Base-by-base conservation (phyloP, 108 stramenopile genomes). In the Cyclostephanos tholiformis region DNA sequence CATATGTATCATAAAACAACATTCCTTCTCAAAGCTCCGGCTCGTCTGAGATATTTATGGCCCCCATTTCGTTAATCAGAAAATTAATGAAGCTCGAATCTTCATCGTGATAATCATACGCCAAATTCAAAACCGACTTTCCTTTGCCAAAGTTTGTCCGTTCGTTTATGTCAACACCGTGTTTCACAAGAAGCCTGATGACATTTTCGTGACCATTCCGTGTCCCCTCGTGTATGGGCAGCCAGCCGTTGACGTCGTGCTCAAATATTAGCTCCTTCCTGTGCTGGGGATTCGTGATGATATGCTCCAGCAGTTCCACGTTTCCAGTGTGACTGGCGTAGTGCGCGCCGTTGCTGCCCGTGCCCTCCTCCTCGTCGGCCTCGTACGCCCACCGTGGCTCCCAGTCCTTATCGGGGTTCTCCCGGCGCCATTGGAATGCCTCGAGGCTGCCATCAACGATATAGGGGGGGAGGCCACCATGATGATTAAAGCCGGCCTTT, bases 381-480 rank as follows among this genome's bases (percentile, higher is more conserved):
- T 76, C 75, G 22, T 56, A 76, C 29, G 67, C 48, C 29, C 60
- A 63, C 13, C 69, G 43, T 12, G 79, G 62, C 53, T 73, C 60
- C 65, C 74, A 71, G 39, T 46, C 63, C 58, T 63, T 62, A 12
- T 62, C 55, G 27, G 44, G 64, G 26, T 72, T 50, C 38, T 64
- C 22, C 22, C 50, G 44, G 59, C 69, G 66, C 76, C 83, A 88
- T 11, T 60, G 41, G 8, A 38, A 29, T 29, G 75, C 87, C 65
- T 80, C 80, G 39, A 59, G 61, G 6, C 77, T 79, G 1, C 87
- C 87, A 12, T 69, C 77, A 17, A 82, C 12, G 50, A 87, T 73
- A 71, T 87, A 87, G 22, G 70, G 72, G 1, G 87, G 87, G 10
- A 84, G 41, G 26, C 80, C 83, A 17, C 65, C 63, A 29, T 59